Evolutionary conservation across 1,139 yeast species (phyloP).

Genomic region (Suhomyces bribrorum): DNA sequence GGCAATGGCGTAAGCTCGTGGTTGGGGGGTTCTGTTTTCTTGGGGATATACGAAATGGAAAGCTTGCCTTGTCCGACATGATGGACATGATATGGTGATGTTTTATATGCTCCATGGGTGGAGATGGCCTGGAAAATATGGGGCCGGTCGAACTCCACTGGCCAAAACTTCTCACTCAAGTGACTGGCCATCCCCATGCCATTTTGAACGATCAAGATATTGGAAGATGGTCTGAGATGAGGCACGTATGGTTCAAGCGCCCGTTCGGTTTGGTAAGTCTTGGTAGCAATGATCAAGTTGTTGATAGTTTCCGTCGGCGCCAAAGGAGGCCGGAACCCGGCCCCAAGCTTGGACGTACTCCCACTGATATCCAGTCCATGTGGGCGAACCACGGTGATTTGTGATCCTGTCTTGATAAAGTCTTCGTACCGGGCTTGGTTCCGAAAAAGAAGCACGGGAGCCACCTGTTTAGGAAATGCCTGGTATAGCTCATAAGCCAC

Average conservation of each 20-base stretch:
- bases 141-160: slow-evolving; percentile 47
- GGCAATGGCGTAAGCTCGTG: slow-evolving; percentile 21
- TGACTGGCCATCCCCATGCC: slow-evolving; percentile 71
- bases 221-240: slow-evolving; percentile 45
- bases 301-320: slow-evolving; percentile 30
- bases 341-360: slow-evolving; percentile 15
- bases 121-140: slow-evolving; percentile 70
- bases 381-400: slow-evolving; percentile 28
- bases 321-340: slow-evolving; percentile 15
- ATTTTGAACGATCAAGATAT: slow-evolving; percentile 70
- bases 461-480: slow-evolving; percentile 32
- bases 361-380: slow-evolving; percentile 19
- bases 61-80: slow-evolving; percentile 72
- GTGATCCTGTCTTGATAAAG: slow-evolving; percentile 42
- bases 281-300: slow-evolving; percentile 62
- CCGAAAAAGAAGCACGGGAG: slow-evolving; percentile 39
- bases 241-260: slow-evolving; percentile 50
- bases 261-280: slow-evolving; percentile 53
- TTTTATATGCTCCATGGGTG: slow-evolving; percentile 72
- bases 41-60: slow-evolving; percentile 42
- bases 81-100: slow-evolving; percentile 46
- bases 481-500: slow-evolving; percentile 40
- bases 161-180: slow-evolving; percentile 58
- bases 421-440: slow-evolving; percentile 38
- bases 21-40: slow-evolving; percentile 2